Evolutionary conservation across 2,329 filamentous ascomycete species (phyloP).

Genomic region (Alternaria infectoria): DNA sequence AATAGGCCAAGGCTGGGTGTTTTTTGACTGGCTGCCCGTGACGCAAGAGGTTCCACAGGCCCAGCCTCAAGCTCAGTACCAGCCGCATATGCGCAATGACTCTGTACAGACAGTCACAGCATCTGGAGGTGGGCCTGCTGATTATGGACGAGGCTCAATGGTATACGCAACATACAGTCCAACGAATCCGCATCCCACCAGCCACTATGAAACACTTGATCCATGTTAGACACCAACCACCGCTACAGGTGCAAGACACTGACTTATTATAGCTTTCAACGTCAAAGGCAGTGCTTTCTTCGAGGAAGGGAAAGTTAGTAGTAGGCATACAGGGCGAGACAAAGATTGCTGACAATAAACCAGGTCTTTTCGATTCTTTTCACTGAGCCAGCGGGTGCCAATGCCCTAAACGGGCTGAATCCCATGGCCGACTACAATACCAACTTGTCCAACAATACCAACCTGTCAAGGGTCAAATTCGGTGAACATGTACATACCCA

Average conservation of each 20-base stretch:
- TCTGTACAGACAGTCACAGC: background rate
- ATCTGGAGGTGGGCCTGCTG: background rate
- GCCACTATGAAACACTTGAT: background rate
- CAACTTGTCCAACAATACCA: conserved; percentile 9
- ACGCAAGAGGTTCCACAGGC: fast-evolving
- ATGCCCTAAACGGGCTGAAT: background rate
- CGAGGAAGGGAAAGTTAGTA: conserved; percentile 5
- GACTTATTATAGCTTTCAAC: background rate
- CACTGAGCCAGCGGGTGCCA: conserved; percentile 9
- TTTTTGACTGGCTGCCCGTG: background rate
- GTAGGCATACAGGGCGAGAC: fast-evolving
- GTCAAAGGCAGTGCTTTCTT: conserved; percentile 3
- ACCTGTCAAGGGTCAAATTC: conserved; percentile 4
- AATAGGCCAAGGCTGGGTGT: background rate
- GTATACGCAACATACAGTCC: background rate
- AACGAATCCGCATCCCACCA: background rate
- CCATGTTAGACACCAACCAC: background rate
- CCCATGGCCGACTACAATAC: conserved; percentile 5
- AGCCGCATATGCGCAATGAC: background rate
- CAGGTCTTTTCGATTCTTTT: conserved; percentile 16
- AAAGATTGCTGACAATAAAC: background rate
- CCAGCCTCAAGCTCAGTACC: background rate
- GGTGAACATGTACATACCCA: conserved; percentile 10
- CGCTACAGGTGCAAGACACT: background rate
- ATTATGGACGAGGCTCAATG: background rate